phyloP scores from a whole-genome alignment of 257 asterid genomes.

The Solanum tarijense region DNA sequence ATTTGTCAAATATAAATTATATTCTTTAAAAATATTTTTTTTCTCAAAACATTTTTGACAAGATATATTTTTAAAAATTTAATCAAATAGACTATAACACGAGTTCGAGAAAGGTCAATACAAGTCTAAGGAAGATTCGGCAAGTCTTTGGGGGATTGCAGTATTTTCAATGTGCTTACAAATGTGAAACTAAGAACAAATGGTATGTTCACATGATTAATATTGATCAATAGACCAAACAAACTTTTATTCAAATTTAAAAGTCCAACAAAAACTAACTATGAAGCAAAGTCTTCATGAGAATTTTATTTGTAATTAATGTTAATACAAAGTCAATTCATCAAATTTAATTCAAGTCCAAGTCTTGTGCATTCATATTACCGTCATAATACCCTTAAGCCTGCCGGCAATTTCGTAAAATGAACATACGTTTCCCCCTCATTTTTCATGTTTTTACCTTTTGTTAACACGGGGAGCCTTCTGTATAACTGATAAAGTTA shows the following conservation, averaged over 20 bases:
- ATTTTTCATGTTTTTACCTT: background rate
- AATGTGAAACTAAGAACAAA: background rate
- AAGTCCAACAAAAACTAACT: background rate
- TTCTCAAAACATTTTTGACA: background rate
- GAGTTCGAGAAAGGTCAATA: background rate
- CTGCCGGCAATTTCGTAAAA: background rate
- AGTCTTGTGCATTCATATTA: background rate
- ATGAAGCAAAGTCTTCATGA: background rate
- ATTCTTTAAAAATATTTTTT: fast-evolving
- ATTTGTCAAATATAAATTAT: background rate
- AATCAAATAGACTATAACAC: background rate
- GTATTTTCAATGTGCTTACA: background rate
- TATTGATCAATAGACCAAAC: background rate
- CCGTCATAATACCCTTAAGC: background rate
- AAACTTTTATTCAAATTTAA: background rate
- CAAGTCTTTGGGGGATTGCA: background rate
- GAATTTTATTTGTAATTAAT: background rate
- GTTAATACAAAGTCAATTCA: background rate
- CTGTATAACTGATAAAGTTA: no score
- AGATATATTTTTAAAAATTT: background rate
- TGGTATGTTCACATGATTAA: background rate
- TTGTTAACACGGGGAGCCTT: no score
- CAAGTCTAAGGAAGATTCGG: background rate
- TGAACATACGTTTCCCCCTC: background rate
- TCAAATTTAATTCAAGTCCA: background rate